phyloP scores from a whole-genome alignment of 176 grass and related monocot genomes.

The Hsuehochloa calcarea region DNA sequence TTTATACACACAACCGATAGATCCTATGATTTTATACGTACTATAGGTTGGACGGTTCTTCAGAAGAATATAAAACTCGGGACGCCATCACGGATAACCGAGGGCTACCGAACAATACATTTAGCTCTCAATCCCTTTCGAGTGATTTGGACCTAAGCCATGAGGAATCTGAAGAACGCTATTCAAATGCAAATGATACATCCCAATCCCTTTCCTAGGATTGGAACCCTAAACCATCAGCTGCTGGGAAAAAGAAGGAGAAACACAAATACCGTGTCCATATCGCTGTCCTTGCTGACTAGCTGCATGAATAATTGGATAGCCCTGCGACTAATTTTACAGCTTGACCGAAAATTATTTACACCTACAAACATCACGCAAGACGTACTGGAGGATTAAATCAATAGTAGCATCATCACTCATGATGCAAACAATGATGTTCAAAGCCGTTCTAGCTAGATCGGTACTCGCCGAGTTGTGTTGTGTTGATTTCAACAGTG shows the following conservation, averaged over 20 bases:
- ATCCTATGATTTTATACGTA: not conserved
- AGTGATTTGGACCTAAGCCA: slow-evolving; percentile 7
- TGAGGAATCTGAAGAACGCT: not conserved
- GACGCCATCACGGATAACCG: slow-evolving; percentile 8
- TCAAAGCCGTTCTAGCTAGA: too few relatives aligned
- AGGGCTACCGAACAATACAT: not conserved
- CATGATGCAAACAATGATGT: too few relatives aligned
- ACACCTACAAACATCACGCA: not conserved
- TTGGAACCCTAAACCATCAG: not conserved
- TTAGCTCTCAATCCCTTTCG: slow-evolving; percentile 24
- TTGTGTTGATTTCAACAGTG: too few relatives aligned
- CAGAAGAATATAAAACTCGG: not conserved
- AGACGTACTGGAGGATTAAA: too few relatives aligned
- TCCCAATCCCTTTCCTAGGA: not conserved
- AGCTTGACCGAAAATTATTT: not conserved
- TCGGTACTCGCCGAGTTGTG: too few relatives aligned
- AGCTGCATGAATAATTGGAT: not conserved
- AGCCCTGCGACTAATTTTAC: not conserved
- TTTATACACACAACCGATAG: not conserved
- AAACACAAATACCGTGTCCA: not conserved
- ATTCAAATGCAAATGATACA: not conserved
- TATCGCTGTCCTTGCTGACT: not conserved
- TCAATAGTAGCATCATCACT: too few relatives aligned
- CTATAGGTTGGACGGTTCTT: not conserved
- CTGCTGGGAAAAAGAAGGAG: not conserved